Percentiles rank a stretch among this genome's conserved stretches.
phyloP scores from a whole-genome alignment of 1,139 yeast species.

The Kazachstania sp. region DNA sequence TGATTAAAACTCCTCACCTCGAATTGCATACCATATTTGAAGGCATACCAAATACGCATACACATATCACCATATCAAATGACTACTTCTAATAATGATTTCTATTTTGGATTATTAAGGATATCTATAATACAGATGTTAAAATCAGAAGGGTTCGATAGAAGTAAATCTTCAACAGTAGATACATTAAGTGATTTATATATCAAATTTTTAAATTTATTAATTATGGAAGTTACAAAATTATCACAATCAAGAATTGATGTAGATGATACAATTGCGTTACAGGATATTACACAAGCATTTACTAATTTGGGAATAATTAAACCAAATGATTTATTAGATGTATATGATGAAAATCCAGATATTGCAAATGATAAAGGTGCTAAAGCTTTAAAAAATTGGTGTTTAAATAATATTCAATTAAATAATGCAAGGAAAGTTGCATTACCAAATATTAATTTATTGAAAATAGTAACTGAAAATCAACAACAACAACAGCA shows the following conservation, averaged over 20 bases:
- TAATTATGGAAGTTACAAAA: constrained; percentile 36
- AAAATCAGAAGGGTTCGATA: constrained; percentile 65
- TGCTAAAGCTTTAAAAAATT: constrained; percentile 37
- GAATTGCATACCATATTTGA: too few relatives aligned
- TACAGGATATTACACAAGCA: constrained; percentile 56
- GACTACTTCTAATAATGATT: constrained; percentile 32
- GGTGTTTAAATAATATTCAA: constrained; percentile 39
- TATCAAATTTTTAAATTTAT: constrained; percentile 43
- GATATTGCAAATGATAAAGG: constrained; percentile 35
- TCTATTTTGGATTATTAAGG: constrained; percentile 52
- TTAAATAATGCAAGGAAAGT: constrained; percentile 36
- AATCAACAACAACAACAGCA: background rate
- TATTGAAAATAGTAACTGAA: background rate
- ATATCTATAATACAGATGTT: constrained; percentile 60
- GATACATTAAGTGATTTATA: constrained; percentile 58
- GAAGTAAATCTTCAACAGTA: constrained; percentile 52
- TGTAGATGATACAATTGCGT: constrained; percentile 36
- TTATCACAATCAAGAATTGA: constrained; percentile 34
- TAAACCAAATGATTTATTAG: constrained; percentile 39
- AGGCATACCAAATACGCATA: too few relatives aligned
- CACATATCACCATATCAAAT: background rate
- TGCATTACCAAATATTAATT: constrained; percentile 28
- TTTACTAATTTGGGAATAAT: constrained; percentile 49
- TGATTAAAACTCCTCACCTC: too few relatives aligned
- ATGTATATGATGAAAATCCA: constrained; percentile 36